phyloP scores from a whole-genome alignment of 2,329 filamentous ascomycete genomes.

The Aspergillus tamarii region DNA sequence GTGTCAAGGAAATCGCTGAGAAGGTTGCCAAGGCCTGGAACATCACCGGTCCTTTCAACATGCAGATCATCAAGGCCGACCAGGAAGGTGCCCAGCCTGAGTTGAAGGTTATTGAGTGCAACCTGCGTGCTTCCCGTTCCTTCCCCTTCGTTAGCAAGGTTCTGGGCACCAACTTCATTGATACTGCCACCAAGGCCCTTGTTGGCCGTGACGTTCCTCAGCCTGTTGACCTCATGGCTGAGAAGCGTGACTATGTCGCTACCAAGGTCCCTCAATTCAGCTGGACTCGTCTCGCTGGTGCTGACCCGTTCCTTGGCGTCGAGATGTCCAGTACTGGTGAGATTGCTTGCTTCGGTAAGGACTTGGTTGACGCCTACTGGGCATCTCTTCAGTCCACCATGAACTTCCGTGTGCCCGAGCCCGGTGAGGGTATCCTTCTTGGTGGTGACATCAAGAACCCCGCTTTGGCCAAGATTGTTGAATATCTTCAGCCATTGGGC shows the following conservation, averaged over 20 bases:
- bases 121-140: conserved; percentile 92
- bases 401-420: conserved; percentile 97
- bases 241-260: conserved; percentile 88
- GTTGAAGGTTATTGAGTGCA: conserved; percentile 97
- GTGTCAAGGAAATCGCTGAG: conserved; percentile 91
- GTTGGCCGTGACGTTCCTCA: conserved; percentile 82
- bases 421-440: conserved; percentile 92
- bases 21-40: conserved; percentile 97
- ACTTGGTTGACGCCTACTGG: conserved; percentile 98
- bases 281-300: conserved; percentile 96
- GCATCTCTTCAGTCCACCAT: conserved; percentile 92
- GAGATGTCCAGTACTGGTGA: conserved; percentile 98
- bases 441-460: conserved; percentile 78
- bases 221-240: conserved; percentile 83
- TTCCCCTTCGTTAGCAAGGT: conserved; percentile 99
- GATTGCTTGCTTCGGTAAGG: conserved; percentile 97
- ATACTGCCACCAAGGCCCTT: conserved; percentile 89
- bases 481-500: conserved; percentile 83
- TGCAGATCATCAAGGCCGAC: conserved; percentile 97
- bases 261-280: conserved; percentile 99
- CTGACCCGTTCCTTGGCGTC: conserved; percentile 95
- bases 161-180: conserved; percentile 94
- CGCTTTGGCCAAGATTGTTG: conserved; percentile 75
- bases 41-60: conserved; percentile 98
- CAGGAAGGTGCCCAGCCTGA: conserved; percentile 73